Base-by-base conservation (phyloP, 2,329 filamentous ascomycete genomes). In the Periconia macrospinosa region DNA sequence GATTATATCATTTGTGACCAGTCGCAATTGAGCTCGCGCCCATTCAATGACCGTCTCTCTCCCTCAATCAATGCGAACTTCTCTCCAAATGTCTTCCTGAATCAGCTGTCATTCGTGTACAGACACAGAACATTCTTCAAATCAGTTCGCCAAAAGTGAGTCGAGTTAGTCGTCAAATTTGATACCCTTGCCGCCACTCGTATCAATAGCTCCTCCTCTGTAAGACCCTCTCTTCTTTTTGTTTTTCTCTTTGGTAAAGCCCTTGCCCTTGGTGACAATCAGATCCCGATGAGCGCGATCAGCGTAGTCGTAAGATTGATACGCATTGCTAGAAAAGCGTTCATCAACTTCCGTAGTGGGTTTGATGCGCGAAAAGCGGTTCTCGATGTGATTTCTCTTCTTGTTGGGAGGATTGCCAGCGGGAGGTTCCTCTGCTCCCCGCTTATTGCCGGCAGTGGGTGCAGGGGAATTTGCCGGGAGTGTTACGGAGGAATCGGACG, bases 231-330 rank as follows among this genome's bases (percentile, higher is more conserved):
- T 83, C 71, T 79, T 79, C 69, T 78, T 77, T 73, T 99, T 99
- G 79, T 99, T 99, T 86, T 99, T 99, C 81, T 97, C 94, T 81
- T 99, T 99, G 55, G 93, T 97, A 78, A 99, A 99, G 3, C 91
- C 92, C 79, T 97, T 97, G 67, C 94, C 94, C 73, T 89, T 91
- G 30, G 93, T 97, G 40, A 96, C 84, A 46, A 92, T 90, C 58
- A 99, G 79, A 71, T 97, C 92, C 62, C 91, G 84, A 70, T 92
- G 90, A 9, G 95, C 95, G 63, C 86, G 86, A 65, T 94, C 88
- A 20, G 92, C 93, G 76, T 97, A 99, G 59, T 89, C 87, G 72
- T 97, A 91, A 19, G 86, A 81, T 11, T 91, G 81, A 72, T 93
- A 97, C 14, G 84, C 85, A 75, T 97, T 97, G 64, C 88, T 92